A percentile compares a stretch with the other conserved stretches of the same genome.
Evolutionary conservation across 345 rosid species (phyloP).

Genomic region (Lepidium sativum): DNA sequence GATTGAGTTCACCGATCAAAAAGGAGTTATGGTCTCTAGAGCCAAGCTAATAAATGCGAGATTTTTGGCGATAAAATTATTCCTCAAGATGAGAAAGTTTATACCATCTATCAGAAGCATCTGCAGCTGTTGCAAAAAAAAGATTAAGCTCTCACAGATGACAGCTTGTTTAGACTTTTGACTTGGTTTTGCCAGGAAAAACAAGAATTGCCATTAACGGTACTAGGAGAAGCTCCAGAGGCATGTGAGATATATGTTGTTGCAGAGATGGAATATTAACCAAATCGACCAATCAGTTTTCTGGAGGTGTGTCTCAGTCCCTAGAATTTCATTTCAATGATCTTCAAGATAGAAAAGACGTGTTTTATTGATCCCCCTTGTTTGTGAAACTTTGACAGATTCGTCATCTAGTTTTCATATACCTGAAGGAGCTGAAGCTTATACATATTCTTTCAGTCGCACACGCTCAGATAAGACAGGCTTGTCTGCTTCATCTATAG

Average conservation of each 20-base stretch:
- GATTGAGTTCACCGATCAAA: no score
- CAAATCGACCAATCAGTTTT: slow-evolving; percentile 34
- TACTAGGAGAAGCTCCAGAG: slow-evolving; percentile 43
- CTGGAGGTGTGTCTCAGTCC: slow-evolving; percentile 26
- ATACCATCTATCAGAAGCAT: no score
- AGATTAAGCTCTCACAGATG: no score
- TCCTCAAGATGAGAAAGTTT: no score
- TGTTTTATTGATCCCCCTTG: neutral
- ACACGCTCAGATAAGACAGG: slow-evolving; percentile 15
- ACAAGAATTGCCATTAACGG: slow-evolving; percentile 43
- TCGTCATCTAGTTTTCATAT: slow-evolving; percentile 22
- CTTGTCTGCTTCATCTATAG: slow-evolving; percentile 19
- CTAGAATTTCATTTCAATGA: neutral
- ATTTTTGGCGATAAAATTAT: no score
- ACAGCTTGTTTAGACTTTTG: neutral
- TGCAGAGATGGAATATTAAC: slow-evolving; percentile 35
- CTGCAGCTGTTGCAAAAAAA: no score
- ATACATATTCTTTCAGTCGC: slow-evolving; percentile 24
- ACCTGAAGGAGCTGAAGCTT: slow-evolving; percentile 24
- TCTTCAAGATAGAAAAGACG: neutral
- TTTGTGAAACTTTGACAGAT: slow-evolving; percentile 8
- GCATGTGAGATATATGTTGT: slow-evolving; percentile 47
- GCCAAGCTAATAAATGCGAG: no score
- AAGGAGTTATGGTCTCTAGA: no score
- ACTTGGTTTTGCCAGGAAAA: slow-evolving; percentile 33